Conservation (phyloP, 1,139 yeast genomes). For the Pichia sp. region DNA sequence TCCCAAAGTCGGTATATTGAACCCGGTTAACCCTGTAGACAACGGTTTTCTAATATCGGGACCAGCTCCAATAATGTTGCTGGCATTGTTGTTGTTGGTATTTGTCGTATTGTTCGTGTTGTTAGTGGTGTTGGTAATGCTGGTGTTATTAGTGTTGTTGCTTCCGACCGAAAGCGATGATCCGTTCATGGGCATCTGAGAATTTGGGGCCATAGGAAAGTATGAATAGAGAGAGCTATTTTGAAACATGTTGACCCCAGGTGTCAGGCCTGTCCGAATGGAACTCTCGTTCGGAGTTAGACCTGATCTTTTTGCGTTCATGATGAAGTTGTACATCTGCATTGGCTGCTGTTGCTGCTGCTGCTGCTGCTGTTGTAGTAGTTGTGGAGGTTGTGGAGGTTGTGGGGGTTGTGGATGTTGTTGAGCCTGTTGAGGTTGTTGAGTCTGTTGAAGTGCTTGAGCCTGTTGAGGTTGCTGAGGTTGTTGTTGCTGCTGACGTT, state of each 20-base stretch:
- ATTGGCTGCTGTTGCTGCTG: constrained; percentile 21
- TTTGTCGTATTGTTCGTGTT: background rate
- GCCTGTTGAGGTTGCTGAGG: background rate
- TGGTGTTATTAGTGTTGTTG: constrained; percentile 11
- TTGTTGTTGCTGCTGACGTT: background rate
- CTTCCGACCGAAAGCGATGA: background rate
- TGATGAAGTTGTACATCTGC: constrained; percentile 26
- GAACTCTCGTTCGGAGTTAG: constrained; percentile 68
- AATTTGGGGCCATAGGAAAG: constrained; percentile 1
- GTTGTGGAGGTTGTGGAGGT: background rate
- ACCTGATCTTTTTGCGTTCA: constrained; percentile 43
- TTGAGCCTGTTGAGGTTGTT: background rate
- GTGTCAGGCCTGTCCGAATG: constrained; percentile 62
- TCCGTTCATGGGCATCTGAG: background rate
- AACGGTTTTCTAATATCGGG: background rate
- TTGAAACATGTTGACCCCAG: constrained; percentile 32
- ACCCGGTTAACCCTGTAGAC: constrained; percentile 10
- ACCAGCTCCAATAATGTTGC: background rate
- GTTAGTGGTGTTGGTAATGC: background rate
- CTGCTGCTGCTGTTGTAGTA: constrained; percentile 1
- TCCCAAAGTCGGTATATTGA: constrained; percentile 5
- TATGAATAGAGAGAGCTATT: constrained; percentile 14
- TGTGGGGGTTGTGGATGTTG: constrained; percentile 13
- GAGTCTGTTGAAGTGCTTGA: constrained; percentile 2
- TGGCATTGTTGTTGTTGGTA: background rate